phyloP scores from a whole-genome alignment of 1,284 basidiomycete species.

The Salmacisia buchloeana region DNA sequence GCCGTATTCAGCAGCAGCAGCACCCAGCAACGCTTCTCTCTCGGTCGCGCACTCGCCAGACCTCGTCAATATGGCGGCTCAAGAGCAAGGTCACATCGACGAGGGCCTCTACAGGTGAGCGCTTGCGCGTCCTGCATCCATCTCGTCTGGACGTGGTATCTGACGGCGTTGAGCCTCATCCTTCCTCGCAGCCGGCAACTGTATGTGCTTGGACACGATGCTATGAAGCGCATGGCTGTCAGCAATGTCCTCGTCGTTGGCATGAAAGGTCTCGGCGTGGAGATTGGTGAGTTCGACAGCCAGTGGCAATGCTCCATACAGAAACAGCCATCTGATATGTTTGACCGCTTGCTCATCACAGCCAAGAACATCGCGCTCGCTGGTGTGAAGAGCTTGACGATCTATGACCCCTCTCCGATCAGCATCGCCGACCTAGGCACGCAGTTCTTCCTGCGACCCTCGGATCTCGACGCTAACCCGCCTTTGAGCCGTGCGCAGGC shows the following conservation, averaged over 20 bases:
- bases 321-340: not conserved
- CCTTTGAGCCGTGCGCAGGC: slow-evolving; percentile 66
- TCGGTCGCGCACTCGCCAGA: too few relatives aligned
- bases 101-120: slow-evolving; percentile 19
- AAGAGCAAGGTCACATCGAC: slow-evolving; percentile 12
- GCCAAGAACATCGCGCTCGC: slow-evolving; percentile 95
- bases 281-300: slow-evolving; percentile 66
- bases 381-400: slow-evolving; percentile 94
- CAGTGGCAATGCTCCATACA: not conserved
- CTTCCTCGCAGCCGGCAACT: slow-evolving; percentile 36
- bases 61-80: not conserved
- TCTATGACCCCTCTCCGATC: slow-evolving; percentile 88
- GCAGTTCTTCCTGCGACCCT: slow-evolving; percentile 87
- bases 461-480: slow-evolving; percentile 68
- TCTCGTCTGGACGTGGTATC: not conserved
- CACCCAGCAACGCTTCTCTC: too few relatives aligned
- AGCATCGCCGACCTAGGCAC: slow-evolving; percentile 83
- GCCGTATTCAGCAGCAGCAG: too few relatives aligned
- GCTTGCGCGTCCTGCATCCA: not conserved
- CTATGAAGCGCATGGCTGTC: slow-evolving; percentile 98
- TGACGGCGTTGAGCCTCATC: not conserved
- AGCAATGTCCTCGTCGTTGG: slow-evolving; percentile 95
- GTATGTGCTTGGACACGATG: slow-evolving; percentile 54
- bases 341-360: slow-evolving; percentile 47
- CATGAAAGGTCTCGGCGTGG: slow-evolving; percentile 85